Evolutionary conservation across 208 protist species (phyloP), one percentile per base, ranked within the genome.

Genomic region (Trypanosoma melophagium): DNA sequence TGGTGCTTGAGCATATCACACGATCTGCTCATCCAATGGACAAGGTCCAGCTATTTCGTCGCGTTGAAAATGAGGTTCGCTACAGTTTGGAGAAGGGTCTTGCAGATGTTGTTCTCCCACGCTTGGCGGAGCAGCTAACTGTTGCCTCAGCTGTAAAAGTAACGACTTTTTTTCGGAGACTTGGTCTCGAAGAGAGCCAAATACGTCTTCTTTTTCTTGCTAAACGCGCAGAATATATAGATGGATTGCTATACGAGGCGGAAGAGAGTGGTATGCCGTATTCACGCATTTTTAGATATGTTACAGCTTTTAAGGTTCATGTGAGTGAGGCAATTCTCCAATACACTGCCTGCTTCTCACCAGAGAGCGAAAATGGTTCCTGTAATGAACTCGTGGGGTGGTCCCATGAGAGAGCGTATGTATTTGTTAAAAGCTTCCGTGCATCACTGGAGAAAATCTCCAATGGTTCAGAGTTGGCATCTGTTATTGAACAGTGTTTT

Each of bases 261-360:
- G 72, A 77, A 40, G 54, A 64, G 12, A 77, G 69, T 56, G 47
- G 63, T 14, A 69, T 82, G 38, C 70, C 87, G n/a, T 89, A 84
- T 64, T 79, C 81, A 9, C 80, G 84, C 56, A 73, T 87, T 38
- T 79, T 89, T 28, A 73, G 80, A 59, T 81, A 80, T 57, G 24
- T 93, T 21, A 80, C 71, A 3, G 66, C 85, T n/a, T 92, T 91
- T 67, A 90, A 93, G 75, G 77, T 92, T 45, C 80, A 92, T 52
- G 81, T 92, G 55, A 80, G 61, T 49, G 90, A 96, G 71, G 74
- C 79, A 49, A 73, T 89, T 17, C 54, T 89, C 60, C 90, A 93
- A 80, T 92, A 89, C 64, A 69, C 66, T 17, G 77, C 86, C 7
- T 93, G 90, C 71, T 93, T 95, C 28, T 76, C 76, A 7, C n/a